Evolutionary conservation across 768 basidiomycete genomes (phyloP), one percentile per base, ranked within the genome.

Genomic region (Steccherinum ochraceum): DNA sequence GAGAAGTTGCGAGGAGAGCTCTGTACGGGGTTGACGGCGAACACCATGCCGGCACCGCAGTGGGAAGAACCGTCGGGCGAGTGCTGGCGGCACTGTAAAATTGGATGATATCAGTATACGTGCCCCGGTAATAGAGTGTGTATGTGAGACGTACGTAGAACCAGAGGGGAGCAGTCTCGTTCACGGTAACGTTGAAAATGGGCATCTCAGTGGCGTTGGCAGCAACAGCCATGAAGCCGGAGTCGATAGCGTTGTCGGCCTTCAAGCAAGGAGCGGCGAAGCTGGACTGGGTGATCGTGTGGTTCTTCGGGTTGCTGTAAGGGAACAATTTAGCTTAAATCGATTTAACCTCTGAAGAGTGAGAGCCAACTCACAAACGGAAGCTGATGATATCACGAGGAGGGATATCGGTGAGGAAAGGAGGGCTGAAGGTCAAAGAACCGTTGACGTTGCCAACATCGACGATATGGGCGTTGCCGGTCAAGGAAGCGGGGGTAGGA

Each of bases 251-350:
- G 52, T 67, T 68, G 23, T 53, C 52, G 23, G 57, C 43, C 50
- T 69, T 69, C 48, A 78, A 60, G 68, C 83, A 85, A 46, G 83
- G 83, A 46, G 76, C 74, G 41, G 69, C 75, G 63, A 86, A 84
- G 3, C 77, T 69, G 10, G 79, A 78, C 64, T 84, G 80, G 19
- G 80, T 81, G 20, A 81, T 80, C 5, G 78, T 77, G 68, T 84
- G 83, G 67, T 84, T 86, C 75, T 83, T 84, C 61, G 74, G 71
- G 49, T 76, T 76, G 76, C 79, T 80, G 55, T 42, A 56, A 43
- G 27, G 52, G 19, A 25, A 59, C 30, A n/a, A 42, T 47, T 43
- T 27, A 21, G 40, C 40, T 24, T 40, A 3, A 21, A 23, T 54
- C 47, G 25, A 12, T 46, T 40, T 11, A n/a, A 49, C 27, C 12